phyloP scores from a whole-genome alignment of 2,329 filamentous ascomycete species.

The Fusarium globosum region DNA sequence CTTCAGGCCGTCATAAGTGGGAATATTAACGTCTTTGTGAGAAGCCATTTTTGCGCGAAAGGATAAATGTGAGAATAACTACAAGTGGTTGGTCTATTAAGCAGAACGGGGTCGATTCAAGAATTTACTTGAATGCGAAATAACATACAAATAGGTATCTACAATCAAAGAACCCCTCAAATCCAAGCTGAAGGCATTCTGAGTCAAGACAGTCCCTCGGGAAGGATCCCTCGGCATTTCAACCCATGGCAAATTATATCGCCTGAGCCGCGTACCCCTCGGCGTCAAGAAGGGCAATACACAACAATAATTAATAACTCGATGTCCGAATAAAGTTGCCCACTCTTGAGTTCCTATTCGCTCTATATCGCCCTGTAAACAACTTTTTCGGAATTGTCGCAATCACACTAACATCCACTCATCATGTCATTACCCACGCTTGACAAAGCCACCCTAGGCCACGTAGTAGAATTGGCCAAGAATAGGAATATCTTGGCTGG shows the following conservation, averaged over 20 bases:
- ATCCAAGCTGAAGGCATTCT: not conserved
- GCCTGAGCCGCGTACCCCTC: not conserved
- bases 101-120: not conserved
- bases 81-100: not conserved
- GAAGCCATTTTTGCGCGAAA: not conserved
- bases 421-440: not conserved
- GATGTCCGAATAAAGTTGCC: not conserved
- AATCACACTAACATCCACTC: not conserved
- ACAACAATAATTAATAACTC: not conserved
- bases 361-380: not conserved
- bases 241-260: not conserved
- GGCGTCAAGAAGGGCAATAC: not conserved
- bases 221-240: not conserved
- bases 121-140: not conserved
- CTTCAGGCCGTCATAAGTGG: not conserved
- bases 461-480: not conserved
- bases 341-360: not conserved
- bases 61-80: too few relatives aligned
- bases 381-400: not conserved
- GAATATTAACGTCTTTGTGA: not conserved
- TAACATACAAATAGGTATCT: not conserved
- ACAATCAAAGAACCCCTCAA: rapidly evolving
- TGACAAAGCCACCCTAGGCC: not conserved
- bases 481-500: not conserved
- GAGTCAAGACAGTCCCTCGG: not conserved